Evolutionary conservation across 2,329 filamentous ascomycete genomes (phyloP).

Genomic region (Zalaria sp.): DNA sequence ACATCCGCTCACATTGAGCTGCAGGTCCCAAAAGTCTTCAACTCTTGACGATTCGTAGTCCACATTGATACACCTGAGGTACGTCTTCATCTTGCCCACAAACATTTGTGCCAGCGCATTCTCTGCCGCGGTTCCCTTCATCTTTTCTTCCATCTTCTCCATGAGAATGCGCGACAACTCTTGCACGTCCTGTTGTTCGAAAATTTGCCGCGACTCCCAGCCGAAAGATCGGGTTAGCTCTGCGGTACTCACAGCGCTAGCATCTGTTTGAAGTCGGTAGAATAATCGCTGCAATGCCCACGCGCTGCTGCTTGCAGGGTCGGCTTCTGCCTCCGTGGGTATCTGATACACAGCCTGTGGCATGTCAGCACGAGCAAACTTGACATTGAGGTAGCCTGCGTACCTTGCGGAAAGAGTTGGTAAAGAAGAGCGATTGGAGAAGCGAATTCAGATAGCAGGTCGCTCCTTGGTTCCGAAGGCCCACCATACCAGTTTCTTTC

Average conservation of each 20-base stretch:
- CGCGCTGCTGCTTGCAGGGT: constrained; percentile 65
- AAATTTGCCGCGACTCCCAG: constrained; percentile 95
- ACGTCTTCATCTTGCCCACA: constrained; percentile 95
- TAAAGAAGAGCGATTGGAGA: constrained; percentile 31
- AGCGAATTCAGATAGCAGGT: constrained; percentile 40
- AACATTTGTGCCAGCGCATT: constrained; percentile 84
- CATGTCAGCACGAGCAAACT: background rate
- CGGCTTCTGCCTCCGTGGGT: constrained; percentile 73
- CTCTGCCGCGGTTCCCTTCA: constrained; percentile 91
- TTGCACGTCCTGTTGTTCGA: constrained; percentile 97
- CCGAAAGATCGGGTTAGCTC: constrained; percentile 95
- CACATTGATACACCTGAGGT: constrained; percentile 97
- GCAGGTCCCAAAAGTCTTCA: constrained; percentile 98
- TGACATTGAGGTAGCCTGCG: constrained; percentile 3
- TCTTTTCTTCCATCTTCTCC: constrained; percentile 91
- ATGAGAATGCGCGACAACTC: constrained; percentile 93
- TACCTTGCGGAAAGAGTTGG: constrained; percentile 86
- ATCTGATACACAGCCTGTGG: constrained; percentile 86
- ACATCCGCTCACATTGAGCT: constrained; percentile 91
- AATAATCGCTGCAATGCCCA: constrained; percentile 90
- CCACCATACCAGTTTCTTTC: constrained; percentile 94
- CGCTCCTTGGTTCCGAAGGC: constrained; percentile 90
- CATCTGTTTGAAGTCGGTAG: constrained; percentile 83
- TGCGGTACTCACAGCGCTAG: constrained; percentile 70
- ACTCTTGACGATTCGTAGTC: constrained; percentile 90